Conservation (phyloP, 306 rosid genomes). For the Amphicarpaea edgeworthii region DNA sequence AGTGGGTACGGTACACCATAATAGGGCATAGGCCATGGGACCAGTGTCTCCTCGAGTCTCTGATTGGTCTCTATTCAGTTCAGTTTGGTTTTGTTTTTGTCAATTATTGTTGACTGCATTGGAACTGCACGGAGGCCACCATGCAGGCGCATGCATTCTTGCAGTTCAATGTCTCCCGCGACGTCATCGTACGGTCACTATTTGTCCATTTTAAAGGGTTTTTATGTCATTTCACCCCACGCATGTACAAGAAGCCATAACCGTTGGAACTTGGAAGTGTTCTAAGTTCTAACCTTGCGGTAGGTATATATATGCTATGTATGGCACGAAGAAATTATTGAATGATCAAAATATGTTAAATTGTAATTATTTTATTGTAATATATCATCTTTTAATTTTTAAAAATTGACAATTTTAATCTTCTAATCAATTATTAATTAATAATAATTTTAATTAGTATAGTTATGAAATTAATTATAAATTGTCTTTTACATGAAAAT, state of each 20-base stretch:
- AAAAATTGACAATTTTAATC: no score
- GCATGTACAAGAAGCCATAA: neutral
- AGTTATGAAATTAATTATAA: no score
- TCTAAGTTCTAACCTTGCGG: no score
- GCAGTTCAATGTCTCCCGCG: constrained; percentile 1
- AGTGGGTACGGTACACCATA: neutral
- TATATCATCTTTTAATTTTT: no score
- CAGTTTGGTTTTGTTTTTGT: neutral
- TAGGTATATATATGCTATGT: no score
- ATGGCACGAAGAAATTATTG: no score
- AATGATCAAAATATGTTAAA: no score
- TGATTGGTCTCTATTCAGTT: constrained; percentile 13
- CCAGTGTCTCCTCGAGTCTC: neutral
- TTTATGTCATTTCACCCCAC: neutral
- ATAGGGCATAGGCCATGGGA: neutral
- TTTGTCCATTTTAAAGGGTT: neutral
- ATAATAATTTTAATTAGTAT: no score
- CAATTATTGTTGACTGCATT: constrained; percentile 22
- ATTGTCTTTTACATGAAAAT: no score
- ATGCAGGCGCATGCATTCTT: constrained; percentile 21
- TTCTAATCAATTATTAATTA: no score
- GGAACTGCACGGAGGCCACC: constrained; percentile 11
- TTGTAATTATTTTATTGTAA: no score
- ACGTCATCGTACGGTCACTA: constrained; percentile 21
- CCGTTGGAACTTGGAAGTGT: no score